These are phyloP conservation scores for Taiwanofungus camphoratus DNA, from an alignment of 1,284 basidiomycete genomes.

Conservation along the genomic window DNA sequence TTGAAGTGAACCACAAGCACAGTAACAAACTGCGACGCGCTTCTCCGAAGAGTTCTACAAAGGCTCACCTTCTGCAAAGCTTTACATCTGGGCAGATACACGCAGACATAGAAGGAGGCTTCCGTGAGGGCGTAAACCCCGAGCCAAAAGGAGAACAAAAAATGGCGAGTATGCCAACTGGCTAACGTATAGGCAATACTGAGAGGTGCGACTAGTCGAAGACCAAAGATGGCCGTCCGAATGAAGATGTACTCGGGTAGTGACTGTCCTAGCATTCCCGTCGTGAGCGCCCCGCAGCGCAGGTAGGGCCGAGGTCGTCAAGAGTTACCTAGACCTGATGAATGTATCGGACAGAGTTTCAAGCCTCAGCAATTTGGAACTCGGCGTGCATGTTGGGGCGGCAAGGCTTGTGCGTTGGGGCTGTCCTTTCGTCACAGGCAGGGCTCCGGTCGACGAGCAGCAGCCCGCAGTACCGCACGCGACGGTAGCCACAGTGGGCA, in stretches of 20 bases:
- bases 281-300: background rate
- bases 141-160: slow-evolving; percentile 28
- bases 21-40: too few species aligned
- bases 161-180: slow-evolving; percentile 23
- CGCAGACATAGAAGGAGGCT: slow-evolving; percentile 40
- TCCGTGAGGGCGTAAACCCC: slow-evolving; percentile 37
- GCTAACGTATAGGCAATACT: slow-evolving; percentile 37
- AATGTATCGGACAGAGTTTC: background rate
- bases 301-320: background rate
- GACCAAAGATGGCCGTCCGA: slow-evolving; percentile 35
- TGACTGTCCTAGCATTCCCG: slow-evolving; percentile 31
- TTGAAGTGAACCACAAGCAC: too few species aligned
- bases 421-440: background rate
- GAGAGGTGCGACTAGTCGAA: slow-evolving; percentile 45
- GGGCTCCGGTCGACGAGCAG: background rate
- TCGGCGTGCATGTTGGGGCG: too few species aligned
- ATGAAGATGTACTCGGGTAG: slow-evolving; percentile 52
- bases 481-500: too few species aligned
- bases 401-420: slow-evolving; percentile 1
- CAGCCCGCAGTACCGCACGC: background rate
- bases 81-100: slow-evolving; percentile 42
- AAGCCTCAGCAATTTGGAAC: too few species aligned
- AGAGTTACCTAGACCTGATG: background rate
- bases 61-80: slow-evolving; percentile 42
- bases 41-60: background rate